Base-by-base conservation (phyloP, 495 filamentous ascomycete genomes). In the Xylaria castorea region DNA sequence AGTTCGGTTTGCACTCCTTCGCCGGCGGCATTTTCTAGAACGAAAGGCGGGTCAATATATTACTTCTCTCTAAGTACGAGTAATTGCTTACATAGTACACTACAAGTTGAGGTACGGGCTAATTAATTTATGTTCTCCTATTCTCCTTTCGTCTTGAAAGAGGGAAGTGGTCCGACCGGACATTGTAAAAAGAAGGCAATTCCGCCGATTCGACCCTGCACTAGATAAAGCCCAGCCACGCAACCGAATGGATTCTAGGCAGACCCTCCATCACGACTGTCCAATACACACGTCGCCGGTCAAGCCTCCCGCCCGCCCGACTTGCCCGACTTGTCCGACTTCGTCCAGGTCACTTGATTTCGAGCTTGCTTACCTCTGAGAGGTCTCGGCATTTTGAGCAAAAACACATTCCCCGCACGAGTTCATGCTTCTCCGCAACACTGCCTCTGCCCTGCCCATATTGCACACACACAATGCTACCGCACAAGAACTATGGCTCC, bases 371-470 rank as follows among this genome's bases (percentile, higher is more conserved):
- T 27, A 42, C 14, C n/a, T n/a, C n/a, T n/a, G n/a, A 61, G 58
- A 61, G 36, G 18, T 42, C 38, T 64, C 61, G 61, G 36, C 61
- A 64, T 8, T 27, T 22, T 27, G 44, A 18, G 22, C 14, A 64
- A 25, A 8, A 64, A 27, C 61, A 42, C 38, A 44, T 64, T 44
- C 61, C 61, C 61, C 61, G 36, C 61, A 42, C 61, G 61, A 44
- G 11, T 64, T 64, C 61, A 14, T 25, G 44, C 61, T 42, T 42
- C 38, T 25, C 61, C 36, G 44, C 22, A 44, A 25, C n/a, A 63
- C 36, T 63, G n/a, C 20, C 60, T 63, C 38, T 63, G 34, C 60
- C 60, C 60, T 63, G 60, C 18, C 60, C 60, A 38, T 63, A 42
- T 63, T 42, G 34, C 38, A 42, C 11, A 32, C 57, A 34, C 34